Base-by-base conservation (phyloP, 805 yeast genomes). In the Ogataea pignaliae region DNA sequence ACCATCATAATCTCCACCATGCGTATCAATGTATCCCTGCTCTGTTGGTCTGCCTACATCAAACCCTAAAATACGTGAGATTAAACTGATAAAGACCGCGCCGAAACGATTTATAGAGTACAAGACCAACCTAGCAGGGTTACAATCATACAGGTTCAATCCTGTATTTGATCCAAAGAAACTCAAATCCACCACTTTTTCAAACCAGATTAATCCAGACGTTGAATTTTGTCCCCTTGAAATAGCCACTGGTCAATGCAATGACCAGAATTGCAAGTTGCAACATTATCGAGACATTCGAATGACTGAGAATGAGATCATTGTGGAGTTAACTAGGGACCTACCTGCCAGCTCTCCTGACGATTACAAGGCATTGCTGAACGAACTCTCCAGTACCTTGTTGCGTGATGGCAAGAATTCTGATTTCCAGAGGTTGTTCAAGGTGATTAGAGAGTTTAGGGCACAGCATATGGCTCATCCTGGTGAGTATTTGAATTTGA, bases 141-240 rank as follows among this genome's bases (percentile, higher is more conserved):
- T 54, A 37, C 44, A 44, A 36, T 45, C 55, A 17, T 54, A 44
- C 41, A 42, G 46, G 11, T 52, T 51, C 34, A 46, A 45, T 36
- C 56, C 58, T 3, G 31, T 34, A 33, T 54, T 52, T 42, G 51
- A 48, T 31, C 32, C 38, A 10, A n/a, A 15, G n/a, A 44, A 47
- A 44, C 40, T 54, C 16, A 47, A 40, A 15, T 54, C 58, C 4
- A 29, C 37, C 16, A 50, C 54, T 12, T 54, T 44, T 41, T 47
- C 47, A 10, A 54, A 51, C 37, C 37, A 18, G 7, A 46, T 51
- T 11, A 48, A 51, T 34, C 45, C 50, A 9, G 49, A 46, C n/a
- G 31, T 17, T 17, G 36, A 38, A 35, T 37, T 54, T 16, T 54
- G 58, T 39, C 42, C 48, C 12, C 21, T 33, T 39, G 58, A 54